Percentiles rank a stretch among this genome's conserved stretches.
Conservation (phyloP, 768 basidiomycete genomes). For the Austroboletus eburneus region DNA sequence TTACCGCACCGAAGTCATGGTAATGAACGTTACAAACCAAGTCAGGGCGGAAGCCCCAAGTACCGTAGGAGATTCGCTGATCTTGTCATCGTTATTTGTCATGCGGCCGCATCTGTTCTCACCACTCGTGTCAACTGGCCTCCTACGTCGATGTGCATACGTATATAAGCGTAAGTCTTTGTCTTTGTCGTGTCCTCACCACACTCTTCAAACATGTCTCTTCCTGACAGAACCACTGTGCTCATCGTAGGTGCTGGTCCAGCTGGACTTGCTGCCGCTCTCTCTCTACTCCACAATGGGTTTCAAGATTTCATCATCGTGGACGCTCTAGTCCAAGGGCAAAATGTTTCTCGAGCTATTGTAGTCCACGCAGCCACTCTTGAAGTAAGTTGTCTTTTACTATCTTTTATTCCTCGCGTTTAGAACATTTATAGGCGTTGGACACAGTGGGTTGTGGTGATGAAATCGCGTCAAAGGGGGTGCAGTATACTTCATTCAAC, state of each 20-base stretch:
- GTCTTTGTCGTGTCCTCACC: too few species aligned
- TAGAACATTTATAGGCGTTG: neutral
- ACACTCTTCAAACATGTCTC: constrained; percentile 4
- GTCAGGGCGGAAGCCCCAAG: too few species aligned
- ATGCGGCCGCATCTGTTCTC: too few species aligned
- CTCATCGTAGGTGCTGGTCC: too few species aligned
- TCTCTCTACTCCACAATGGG: constrained; percentile 39
- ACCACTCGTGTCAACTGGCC: too few species aligned
- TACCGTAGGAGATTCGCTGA: too few species aligned
- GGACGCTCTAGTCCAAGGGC: constrained; percentile 33
- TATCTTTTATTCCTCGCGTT: neutral
- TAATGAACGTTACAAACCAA: too few species aligned
- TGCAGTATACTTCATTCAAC: neutral
- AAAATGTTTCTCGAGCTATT: constrained; percentile 22
- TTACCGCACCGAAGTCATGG: too few species aligned
- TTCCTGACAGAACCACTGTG: constrained; percentile 35
- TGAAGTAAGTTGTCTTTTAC: neutral
- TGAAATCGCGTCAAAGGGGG: neutral
- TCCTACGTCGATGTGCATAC: too few species aligned
- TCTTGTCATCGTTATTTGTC: too few species aligned
- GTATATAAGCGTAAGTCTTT: too few species aligned
- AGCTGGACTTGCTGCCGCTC: too few species aligned
- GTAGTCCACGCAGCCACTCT: constrained; percentile 26
- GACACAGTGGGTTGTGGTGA: neutral
- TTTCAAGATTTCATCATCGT: constrained; percentile 39